Percentiles rank a stretch among this genome's conserved stretches.
phyloP scores from a whole-genome alignment of 495 filamentous ascomycete species.

The Penicillium crystallinum region DNA sequence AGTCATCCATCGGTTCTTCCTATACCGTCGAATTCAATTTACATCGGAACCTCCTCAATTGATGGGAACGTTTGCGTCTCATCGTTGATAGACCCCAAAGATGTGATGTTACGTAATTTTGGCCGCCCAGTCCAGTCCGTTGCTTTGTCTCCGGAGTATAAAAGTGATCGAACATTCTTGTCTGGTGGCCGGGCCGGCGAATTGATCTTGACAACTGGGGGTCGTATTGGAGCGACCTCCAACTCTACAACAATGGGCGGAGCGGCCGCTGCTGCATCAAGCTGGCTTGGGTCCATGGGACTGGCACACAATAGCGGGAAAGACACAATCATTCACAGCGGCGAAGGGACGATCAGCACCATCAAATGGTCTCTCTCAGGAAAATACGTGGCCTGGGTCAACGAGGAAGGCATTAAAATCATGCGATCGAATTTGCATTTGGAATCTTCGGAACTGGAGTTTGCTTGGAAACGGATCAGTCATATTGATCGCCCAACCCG shows the following conservation, averaged over 20 bases:
- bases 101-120: slow-evolving; percentile 89
- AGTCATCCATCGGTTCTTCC: slow-evolving; percentile 46
- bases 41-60: slow-evolving; percentile 89
- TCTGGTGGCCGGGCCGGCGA: slow-evolving; percentile 89
- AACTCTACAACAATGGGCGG: slow-evolving; percentile 76
- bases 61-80: slow-evolving; percentile 91
- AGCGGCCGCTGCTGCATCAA: slow-evolving; percentile 74
- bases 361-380: slow-evolving; percentile 92
- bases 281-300: slow-evolving; percentile 85
- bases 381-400: slow-evolving; percentile 88
- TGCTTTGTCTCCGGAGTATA: slow-evolving; percentile 88
- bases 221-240: slow-evolving; percentile 67
- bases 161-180: slow-evolving; percentile 76
- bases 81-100: slow-evolving; percentile 70
- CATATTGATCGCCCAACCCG: slow-evolving; percentile 80
- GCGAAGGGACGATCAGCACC: slow-evolving; percentile 83
- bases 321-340: slow-evolving; percentile 84
- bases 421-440: slow-evolving; percentile 88
- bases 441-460: slow-evolving; percentile 68
- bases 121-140: slow-evolving; percentile 86
- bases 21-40: slow-evolving; percentile 77
- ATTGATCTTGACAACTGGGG: slow-evolving; percentile 81
- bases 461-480: slow-evolving; percentile 92
- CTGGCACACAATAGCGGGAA: slow-evolving; percentile 72
- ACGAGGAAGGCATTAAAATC: slow-evolving; percentile 94